Evolutionary conservation across 2,329 filamentous ascomycete species (phyloP).

Genomic region (Cadophora luteo-olivacea): DNA sequence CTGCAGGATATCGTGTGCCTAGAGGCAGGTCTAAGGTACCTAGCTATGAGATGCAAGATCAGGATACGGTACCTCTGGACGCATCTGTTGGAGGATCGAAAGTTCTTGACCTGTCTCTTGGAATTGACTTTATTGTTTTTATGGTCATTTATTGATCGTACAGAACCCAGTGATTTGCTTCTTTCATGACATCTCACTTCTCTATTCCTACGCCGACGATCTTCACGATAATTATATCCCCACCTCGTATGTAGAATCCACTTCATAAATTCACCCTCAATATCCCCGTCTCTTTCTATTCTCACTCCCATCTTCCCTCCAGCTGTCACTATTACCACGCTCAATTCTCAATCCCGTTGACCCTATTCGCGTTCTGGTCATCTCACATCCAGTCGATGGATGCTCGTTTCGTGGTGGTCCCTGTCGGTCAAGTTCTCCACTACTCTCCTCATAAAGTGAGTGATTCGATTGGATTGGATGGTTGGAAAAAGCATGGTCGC

Average conservation of each 20-base stretch:
- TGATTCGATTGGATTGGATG: not conserved
- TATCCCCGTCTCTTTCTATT: not conserved
- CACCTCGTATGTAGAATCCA: not conserved
- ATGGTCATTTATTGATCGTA: not conserved
- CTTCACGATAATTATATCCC: not conserved
- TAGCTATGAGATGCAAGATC: not conserved
- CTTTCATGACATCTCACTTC: not conserved
- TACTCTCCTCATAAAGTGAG: not conserved
- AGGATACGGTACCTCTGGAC: not conserved
- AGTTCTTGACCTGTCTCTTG: not conserved
- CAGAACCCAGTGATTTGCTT: not conserved
- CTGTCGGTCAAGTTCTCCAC: slow-evolving; percentile 1
- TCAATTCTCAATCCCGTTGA: not conserved
- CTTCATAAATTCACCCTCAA: slow-evolving; percentile 11
- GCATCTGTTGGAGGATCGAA: not conserved
- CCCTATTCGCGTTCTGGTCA: slow-evolving; percentile 3
- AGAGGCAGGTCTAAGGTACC: not conserved
- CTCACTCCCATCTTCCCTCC: slow-evolving; percentile 2
- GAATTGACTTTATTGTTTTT: not conserved
- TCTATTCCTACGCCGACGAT: not conserved
- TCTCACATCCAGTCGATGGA: slow-evolving; percentile 5
- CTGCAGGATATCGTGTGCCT: slow-evolving; percentile 14
- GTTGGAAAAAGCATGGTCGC: slow-evolving; percentile 16
- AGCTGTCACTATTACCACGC: not conserved
- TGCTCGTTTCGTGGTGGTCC: not conserved